These are phyloP conservation scores for Cephalotrichum gorgonifer DNA, from an alignment of 2,329 filamentous ascomycete species.

Conservation along the genomic window DNA sequence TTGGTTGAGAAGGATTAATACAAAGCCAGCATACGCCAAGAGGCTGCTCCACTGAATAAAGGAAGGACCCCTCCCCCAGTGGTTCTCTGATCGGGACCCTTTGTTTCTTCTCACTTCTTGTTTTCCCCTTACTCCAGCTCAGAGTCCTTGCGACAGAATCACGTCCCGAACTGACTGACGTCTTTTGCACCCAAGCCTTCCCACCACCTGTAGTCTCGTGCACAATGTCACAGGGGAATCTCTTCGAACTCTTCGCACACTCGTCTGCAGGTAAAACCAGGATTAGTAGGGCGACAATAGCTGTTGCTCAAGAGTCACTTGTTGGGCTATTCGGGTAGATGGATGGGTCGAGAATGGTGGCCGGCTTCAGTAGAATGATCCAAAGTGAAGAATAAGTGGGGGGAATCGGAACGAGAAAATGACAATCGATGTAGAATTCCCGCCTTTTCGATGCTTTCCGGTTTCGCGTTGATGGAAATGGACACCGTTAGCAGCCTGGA, in stretches of 20 bases:
- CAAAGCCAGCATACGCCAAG: constrained; percentile 11
- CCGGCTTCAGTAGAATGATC: too few relatives aligned
- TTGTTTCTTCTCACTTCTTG: not conserved
- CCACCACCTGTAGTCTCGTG: not conserved
- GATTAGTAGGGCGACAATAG: not conserved
- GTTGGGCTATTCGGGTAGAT: not conserved
- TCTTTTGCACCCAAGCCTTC: constrained; percentile 1
- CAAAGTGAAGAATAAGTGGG: too few relatives aligned
- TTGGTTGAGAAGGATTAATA: constrained; percentile 10
- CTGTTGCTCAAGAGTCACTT: not conserved
- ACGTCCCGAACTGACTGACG: constrained; percentile 1
- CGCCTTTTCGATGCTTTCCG: not conserved
- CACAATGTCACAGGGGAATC: not conserved
- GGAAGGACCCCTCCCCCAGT: constrained; percentile 9
- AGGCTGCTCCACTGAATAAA: constrained; percentile 8
- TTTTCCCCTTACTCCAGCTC: constrained; percentile 1
- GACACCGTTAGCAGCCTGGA: not conserved
- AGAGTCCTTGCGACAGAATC: constrained; percentile 1
- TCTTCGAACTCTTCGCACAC: not conserved
- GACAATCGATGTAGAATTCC: not conserved
- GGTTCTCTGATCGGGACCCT: constrained; percentile 3
- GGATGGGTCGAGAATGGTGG: not conserved
- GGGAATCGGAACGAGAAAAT: not conserved
- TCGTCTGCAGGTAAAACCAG: not conserved
- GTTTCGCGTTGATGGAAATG: not conserved